A percentile compares a stretch with the other conserved stretches of the same genome.
These are phyloP conservation scores for Suillus placidus DNA, from an alignment of 768 basidiomycete species.

Conservation along the genomic window DNA sequence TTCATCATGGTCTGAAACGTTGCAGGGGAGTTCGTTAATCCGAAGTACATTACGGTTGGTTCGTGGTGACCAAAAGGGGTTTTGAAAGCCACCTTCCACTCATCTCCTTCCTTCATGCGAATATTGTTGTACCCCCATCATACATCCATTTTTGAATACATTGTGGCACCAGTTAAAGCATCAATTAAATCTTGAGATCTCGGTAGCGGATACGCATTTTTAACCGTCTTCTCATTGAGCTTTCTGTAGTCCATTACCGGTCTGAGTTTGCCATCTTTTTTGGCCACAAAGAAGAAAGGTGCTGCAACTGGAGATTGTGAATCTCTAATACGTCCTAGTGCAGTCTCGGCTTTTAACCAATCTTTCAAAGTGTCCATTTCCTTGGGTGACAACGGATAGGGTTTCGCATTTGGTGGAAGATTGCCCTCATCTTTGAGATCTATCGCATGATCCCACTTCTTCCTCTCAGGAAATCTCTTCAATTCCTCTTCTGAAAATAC, in stretches of 20 bases:
- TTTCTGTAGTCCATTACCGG: slow-evolving; percentile 23
- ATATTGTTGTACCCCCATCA: neutral
- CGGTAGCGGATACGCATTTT: slow-evolving; percentile 4
- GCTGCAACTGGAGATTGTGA: slow-evolving; percentile 18
- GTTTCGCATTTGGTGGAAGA: neutral
- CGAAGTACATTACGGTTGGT: slow-evolving; percentile 44
- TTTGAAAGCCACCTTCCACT: slow-evolving; percentile 45
- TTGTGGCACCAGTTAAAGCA: neutral
- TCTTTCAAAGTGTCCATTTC: neutral
- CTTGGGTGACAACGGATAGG: neutral
- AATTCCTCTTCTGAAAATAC: slow-evolving; percentile 9
- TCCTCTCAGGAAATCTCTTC: slow-evolving; percentile 4
- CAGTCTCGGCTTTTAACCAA: slow-evolving; percentile 16
- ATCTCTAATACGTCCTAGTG: slow-evolving; percentile 12
- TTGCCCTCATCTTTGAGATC: neutral
- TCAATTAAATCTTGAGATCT: slow-evolving; percentile 4
- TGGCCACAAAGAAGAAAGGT: slow-evolving; percentile 14
- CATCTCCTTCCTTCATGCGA: slow-evolving; percentile 41
- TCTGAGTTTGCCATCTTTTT: slow-evolving; percentile 16
- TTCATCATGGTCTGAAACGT: slow-evolving; percentile 41
- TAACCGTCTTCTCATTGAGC: slow-evolving; percentile 3
- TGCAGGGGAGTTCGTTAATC: slow-evolving; percentile 38
- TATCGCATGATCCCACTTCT: slow-evolving; percentile 14
- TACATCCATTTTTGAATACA: slow-evolving; percentile 13
- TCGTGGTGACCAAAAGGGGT: slow-evolving; percentile 42